Percentiles rank a stretch among this genome's conserved stretches.
Conservation (phyloP, 2,329 filamentous ascomycete species). For the Emergomyces pasteurianus region DNA sequence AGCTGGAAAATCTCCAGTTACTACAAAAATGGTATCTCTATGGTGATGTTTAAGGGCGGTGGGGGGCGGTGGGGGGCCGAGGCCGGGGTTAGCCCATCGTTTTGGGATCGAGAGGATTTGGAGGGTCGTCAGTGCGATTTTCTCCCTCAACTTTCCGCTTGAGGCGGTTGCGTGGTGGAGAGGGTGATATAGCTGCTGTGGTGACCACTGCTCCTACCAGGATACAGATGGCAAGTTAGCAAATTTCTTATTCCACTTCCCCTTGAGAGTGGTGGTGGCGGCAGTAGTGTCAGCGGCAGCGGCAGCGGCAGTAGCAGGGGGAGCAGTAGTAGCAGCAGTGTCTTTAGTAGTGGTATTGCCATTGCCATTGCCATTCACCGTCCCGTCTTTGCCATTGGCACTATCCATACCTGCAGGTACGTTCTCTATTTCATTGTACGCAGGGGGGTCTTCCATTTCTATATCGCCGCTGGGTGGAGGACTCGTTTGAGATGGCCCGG, state of each 20-base stretch:
- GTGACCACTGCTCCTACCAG: slow-evolving; percentile 18
- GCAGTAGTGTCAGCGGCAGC: neutral
- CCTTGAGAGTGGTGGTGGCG: neutral
- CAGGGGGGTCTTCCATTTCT: slow-evolving; percentile 1
- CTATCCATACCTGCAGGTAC: neutral
- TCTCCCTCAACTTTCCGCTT: slow-evolving; percentile 23
- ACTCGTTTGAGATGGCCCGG: neutral
- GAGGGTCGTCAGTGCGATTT: neutral
- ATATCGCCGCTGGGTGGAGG: neutral
- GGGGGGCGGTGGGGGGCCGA: too few species aligned
- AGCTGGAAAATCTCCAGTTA: neutral
- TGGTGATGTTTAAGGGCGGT: neutral
- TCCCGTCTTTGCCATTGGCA: neutral
- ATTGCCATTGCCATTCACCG: neutral
- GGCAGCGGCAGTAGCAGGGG: neutral
- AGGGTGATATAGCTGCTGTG: slow-evolving; percentile 7
- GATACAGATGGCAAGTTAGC: slow-evolving; percentile 18
- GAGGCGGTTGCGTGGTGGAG: slow-evolving; percentile 18
- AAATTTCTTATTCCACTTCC: neutral
- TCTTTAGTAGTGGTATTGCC: neutral
- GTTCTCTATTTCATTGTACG: slow-evolving; percentile 2
- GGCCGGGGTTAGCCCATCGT: neutral
- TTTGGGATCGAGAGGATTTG: neutral
- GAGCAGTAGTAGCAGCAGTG: neutral
- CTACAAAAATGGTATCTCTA: neutral